A percentile compares a stretch with the other conserved stretches of the same genome.
Evolutionary conservation across 805 yeast genomes (phyloP).

Genomic region (Kregervanrija fluxuum): DNA sequence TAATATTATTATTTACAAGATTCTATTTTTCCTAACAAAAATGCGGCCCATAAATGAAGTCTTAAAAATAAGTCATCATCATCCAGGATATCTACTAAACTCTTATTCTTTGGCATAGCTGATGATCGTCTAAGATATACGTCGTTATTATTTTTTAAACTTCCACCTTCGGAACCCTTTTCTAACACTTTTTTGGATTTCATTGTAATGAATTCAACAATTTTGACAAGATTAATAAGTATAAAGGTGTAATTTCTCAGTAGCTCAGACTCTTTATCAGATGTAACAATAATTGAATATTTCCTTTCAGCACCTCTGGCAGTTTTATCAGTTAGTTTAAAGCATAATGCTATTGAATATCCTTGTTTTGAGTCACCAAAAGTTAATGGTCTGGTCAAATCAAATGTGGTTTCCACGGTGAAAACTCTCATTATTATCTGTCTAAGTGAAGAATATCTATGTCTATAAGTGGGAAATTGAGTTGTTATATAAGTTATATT

Average conservation of each 20-base stretch:
- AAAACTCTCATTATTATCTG: slow-evolving; percentile 57
- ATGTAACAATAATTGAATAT: slow-evolving; percentile 51
- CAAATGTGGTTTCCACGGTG: slow-evolving; percentile 58
- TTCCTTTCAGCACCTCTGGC: slow-evolving; percentile 74
- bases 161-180: slow-evolving; percentile 10
- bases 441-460: slow-evolving; percentile 45
- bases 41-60: slow-evolving; percentile 59
- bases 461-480: slow-evolving; percentile 50
- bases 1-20: not conserved
- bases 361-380: slow-evolving; percentile 60
- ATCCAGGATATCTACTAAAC: slow-evolving; percentile 45
- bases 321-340: slow-evolving; percentile 54
- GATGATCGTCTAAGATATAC: slow-evolving; percentile 50
- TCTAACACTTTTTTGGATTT: slow-evolving; percentile 20
- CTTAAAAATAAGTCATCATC: slow-evolving; percentile 49
- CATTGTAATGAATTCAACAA: slow-evolving; percentile 34
- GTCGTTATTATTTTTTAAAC: slow-evolving; percentile 31
- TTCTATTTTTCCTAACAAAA: slow-evolving; percentile 31
- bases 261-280: slow-evolving; percentile 46
- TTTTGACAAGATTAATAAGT: slow-evolving; percentile 30
- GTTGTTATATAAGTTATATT: slow-evolving; percentile 39
- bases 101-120: slow-evolving; percentile 43
- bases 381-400: slow-evolving; percentile 52
- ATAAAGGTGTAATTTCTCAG: slow-evolving; percentile 51
- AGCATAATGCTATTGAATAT: slow-evolving; percentile 49